Conservation (phyloP, 768 basidiomycete genomes). For the Cystoderma amianthinum region DNA sequence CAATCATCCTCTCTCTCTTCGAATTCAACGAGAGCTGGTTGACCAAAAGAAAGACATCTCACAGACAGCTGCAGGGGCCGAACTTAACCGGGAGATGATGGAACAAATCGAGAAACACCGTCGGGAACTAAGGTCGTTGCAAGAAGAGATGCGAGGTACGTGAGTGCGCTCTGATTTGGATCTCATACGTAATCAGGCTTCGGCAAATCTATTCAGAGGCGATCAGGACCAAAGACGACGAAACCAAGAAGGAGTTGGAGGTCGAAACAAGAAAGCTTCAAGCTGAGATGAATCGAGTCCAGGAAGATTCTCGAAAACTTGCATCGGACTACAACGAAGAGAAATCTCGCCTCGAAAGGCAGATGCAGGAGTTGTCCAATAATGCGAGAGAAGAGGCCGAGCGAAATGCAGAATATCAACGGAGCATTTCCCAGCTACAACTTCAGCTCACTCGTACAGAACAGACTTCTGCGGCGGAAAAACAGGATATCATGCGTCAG, state of each 20-base stretch:
- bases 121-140: slow-evolving; percentile 39
- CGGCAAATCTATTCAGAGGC: slow-evolving; percentile 16
- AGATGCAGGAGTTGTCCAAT: slow-evolving; percentile 18
- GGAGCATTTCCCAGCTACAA: slow-evolving; percentile 12
- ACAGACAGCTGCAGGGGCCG: slow-evolving; percentile 47
- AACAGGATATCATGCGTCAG: slow-evolving; percentile 6
- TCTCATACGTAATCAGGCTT: not conserved
- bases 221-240: slow-evolving; percentile 36
- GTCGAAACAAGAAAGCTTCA: slow-evolving; percentile 34
- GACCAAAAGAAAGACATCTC: slow-evolving; percentile 38
- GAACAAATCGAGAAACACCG: slow-evolving; percentile 38
- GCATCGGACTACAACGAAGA: slow-evolving; percentile 30
- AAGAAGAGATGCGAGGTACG: slow-evolving; percentile 35
- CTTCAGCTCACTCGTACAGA: slow-evolving; percentile 7
- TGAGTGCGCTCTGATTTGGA: not conserved
- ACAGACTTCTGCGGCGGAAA: slow-evolving; percentile 7
- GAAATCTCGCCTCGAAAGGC: slow-evolving; percentile 19
- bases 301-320: slow-evolving; percentile 30
- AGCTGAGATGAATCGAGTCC: slow-evolving; percentile 34
- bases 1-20: slow-evolving; percentile 32
- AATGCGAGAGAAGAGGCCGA: slow-evolving; percentile 8
- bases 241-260: slow-evolving; percentile 36
- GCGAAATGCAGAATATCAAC: slow-evolving; percentile 8
- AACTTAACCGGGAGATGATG: slow-evolving; percentile 41
- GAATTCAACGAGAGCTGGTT: slow-evolving; percentile 52